Percentiles rank a stretch among this genome's conserved stretches.
Conservation (phyloP, 2,329 filamentous ascomycete species). For the Malbranchea cinnamomea region DNA sequence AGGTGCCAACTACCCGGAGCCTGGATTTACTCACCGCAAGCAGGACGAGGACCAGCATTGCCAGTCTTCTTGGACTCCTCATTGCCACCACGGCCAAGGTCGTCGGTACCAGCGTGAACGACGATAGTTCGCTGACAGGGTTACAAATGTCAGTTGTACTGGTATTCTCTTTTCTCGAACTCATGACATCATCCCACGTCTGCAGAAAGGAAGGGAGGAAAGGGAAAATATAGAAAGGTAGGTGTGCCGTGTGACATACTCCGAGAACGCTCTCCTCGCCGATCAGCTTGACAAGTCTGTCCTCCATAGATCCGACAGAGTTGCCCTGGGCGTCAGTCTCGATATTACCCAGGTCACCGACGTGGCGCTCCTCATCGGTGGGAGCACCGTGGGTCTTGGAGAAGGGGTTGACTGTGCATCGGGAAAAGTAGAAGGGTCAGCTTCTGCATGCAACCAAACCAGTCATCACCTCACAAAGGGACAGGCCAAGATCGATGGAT, state of each 20-base stretch:
- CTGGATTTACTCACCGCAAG: constrained; percentile 62
- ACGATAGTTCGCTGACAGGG: constrained; percentile 69
- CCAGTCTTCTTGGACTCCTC: constrained; percentile 98
- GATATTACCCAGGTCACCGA: constrained; percentile 96
- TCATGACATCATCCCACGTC: not conserved
- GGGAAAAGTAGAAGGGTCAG: not conserved
- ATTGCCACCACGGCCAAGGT: constrained; percentile 81
- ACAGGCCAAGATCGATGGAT: not conserved
- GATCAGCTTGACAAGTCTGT: constrained; percentile 87
- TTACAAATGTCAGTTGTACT: constrained; percentile 1
- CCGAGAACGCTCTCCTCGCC: constrained; percentile 89
- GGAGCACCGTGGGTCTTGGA: constrained; percentile 86
- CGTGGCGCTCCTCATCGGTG: constrained; percentile 69
- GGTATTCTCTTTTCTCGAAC: not conserved
- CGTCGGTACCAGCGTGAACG: constrained; percentile 87
- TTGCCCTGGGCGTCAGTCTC: constrained; percentile 89
- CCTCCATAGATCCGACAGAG: constrained; percentile 61
- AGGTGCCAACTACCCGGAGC: too few species aligned
- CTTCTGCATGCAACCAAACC: not conserved
- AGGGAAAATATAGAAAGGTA: not conserved
- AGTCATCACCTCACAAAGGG: not conserved
- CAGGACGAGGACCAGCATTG: constrained; percentile 83
- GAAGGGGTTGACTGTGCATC: constrained; percentile 71
- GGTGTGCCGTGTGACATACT: constrained; percentile 35
- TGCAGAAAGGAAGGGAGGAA: not conserved